Base-by-base conservation (phyloP, 179 eudicot species). In the Heliamphora pulchella region DNA sequence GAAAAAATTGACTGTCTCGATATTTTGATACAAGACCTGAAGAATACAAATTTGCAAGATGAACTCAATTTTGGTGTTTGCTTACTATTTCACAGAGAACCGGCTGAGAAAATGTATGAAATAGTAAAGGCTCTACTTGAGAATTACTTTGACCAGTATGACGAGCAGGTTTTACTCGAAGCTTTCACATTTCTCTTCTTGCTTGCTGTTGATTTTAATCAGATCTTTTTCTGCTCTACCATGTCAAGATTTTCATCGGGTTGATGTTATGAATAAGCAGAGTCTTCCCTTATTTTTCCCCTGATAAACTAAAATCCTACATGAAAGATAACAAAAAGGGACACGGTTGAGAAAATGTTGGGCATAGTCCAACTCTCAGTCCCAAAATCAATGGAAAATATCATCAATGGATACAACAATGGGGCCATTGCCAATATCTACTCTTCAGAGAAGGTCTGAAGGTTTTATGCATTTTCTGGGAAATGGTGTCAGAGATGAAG, bases 51-150 rank as follows among this genome's bases (percentile, higher is more conserved):
- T 79, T 13, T 67, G 57, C 67, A 79, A 58, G 78, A 78, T 58
- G 84, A 46, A 69, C 80, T 74, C 59, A 81, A 39, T 39, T 63
- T 47, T 63, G 80, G 54, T 59, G 76, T 69, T 63, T 20, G 76
- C 68, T 82, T 76, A 18, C 74, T 75, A 74, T 66, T 73, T 18
- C 51, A 79, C 74, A 71, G 58, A 50, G 81, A 84, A 82, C 87
- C 92, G 4, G 80, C 86, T 59, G 88, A 88, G 84, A 87, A 87
- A 80, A 82, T 87, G 47, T 75, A 64, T 82, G 89, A 85, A 76
- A 84, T 91, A 69, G 63, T 91, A 68, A 79, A 67, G 85, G 74
- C 84, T 84, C 81, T 89, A 15, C 81, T 79, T 69, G 61, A 80
- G 46, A 73, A 79, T 68, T 76, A 81, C 80, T 75, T 69, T 47